Percentiles rank a stretch among this genome's conserved stretches.
Conservation (phyloP, 2,329 filamentous ascomycete species). For the Epichloe coenophiala region DNA sequence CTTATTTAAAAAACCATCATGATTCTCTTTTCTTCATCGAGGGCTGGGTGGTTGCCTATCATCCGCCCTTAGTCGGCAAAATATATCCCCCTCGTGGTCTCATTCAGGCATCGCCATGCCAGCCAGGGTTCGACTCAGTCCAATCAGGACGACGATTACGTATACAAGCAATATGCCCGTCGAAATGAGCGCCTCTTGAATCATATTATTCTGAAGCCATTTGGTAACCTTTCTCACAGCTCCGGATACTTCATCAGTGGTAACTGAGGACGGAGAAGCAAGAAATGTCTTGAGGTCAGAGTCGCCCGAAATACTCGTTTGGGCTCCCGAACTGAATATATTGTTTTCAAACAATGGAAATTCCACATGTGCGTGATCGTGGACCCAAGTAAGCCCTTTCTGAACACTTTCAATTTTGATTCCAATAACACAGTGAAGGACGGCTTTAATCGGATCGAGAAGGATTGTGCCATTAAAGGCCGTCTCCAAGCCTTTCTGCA, state of each 20-base stretch:
- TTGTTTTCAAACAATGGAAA: conserved; percentile 69
- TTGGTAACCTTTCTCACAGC: conserved; percentile 58
- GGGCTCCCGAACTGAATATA: conserved; percentile 70
- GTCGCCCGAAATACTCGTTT: conserved; percentile 44
- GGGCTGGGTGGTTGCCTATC: conserved; percentile 11
- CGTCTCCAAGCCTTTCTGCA: conserved; percentile 56
- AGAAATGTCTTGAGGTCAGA: conserved; percentile 57
- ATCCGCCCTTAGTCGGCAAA: conserved; percentile 21
- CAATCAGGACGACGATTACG: conserved; percentile 62
- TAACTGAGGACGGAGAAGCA: conserved; percentile 56
- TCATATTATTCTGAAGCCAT: conserved; percentile 53
- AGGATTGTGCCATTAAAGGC: conserved; percentile 77
- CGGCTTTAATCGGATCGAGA: conserved; percentile 61
- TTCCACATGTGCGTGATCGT: conserved; percentile 69
- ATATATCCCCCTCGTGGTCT: conserved; percentile 8
- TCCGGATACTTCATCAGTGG: conserved; percentile 68
- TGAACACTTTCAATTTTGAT: conserved; percentile 78
- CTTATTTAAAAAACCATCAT: not conserved
- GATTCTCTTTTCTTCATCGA: not conserved
- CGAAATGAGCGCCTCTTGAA: conserved; percentile 70
- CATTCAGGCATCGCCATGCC: conserved; percentile 48
- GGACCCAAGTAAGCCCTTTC: conserved; percentile 84
- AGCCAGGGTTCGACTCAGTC: conserved; percentile 51
- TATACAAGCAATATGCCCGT: conserved; percentile 62
- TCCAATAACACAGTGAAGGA: conserved; percentile 76